phyloP scores from a whole-genome alignment of 1,139 yeast genomes.

The Candida gigantensis region DNA sequence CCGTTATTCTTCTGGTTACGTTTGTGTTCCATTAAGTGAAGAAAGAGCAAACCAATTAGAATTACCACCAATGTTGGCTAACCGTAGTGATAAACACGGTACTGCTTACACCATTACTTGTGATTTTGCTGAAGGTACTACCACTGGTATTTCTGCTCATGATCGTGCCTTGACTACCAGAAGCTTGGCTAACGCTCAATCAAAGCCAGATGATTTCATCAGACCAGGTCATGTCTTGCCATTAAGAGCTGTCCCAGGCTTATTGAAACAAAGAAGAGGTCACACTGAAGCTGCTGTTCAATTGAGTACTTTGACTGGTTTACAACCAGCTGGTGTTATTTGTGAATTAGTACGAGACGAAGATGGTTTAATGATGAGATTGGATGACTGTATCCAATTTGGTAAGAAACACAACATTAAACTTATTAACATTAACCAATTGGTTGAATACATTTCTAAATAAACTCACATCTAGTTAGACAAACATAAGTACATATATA shows the following conservation, averaged over 20 bases:
- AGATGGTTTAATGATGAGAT: slow-evolving; percentile 95
- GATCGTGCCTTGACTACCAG: slow-evolving; percentile 87
- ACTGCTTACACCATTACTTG: slow-evolving; percentile 96
- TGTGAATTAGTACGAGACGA: slow-evolving; percentile 92
- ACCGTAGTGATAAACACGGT: slow-evolving; percentile 81
- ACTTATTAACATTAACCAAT: slow-evolving; percentile 77
- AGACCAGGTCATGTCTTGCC: slow-evolving; percentile 96
- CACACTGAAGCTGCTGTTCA: slow-evolving; percentile 98
- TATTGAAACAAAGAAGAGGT: slow-evolving; percentile 82
- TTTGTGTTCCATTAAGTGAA: slow-evolving; percentile 84
- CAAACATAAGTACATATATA: not conserved
- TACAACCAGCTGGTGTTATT: slow-evolving; percentile 86
- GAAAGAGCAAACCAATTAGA: slow-evolving; percentile 78
- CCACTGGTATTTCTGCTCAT: slow-evolving; percentile 96
- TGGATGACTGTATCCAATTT: slow-evolving; percentile 80
- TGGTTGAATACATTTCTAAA: slow-evolving; percentile 53
- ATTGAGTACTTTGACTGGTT: slow-evolving; percentile 72
- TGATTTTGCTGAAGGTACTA: slow-evolving; percentile 81
- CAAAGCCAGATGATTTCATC: slow-evolving; percentile 66
- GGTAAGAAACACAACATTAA: slow-evolving; percentile 63
- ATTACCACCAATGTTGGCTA: slow-evolving; percentile 73
- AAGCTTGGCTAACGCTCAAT: slow-evolving; percentile 61
- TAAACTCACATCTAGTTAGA: no score
- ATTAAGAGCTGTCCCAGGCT: slow-evolving; percentile 85
- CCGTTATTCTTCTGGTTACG: slow-evolving; percentile 86